Base-by-base conservation (phyloP, 2,329 filamentous ascomycete species). In the Trichophyton equinum region DNA sequence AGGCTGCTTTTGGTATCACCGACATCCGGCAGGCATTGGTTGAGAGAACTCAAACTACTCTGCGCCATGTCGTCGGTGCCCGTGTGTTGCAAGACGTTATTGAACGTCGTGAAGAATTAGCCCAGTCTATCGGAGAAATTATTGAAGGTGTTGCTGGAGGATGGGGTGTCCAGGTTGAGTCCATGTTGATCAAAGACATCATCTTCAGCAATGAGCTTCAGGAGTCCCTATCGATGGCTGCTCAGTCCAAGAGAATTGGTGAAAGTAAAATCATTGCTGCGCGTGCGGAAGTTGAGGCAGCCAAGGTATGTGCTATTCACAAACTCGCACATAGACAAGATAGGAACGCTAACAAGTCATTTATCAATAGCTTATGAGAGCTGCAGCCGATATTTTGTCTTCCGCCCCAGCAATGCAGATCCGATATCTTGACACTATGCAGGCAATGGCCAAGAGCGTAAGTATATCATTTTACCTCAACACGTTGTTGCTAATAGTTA, bases 111-210 rank as follows among this genome's bases (percentile, higher is more conserved):
- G 94, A 99, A 78, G 94, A 99, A 77, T 88, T 99, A 67, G 94
- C 94, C 1, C 86, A 91, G 76, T 94, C 88, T 62, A 97, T 97
- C 64, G 86, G 90, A 64, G 92, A 96, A 76, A 97, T 97, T 68
- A 97, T 99, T 68, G 94, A 97, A 72, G 91, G 96, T 67, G 94
- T 96, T 1, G 92, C 94, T 4, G 79, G 84, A 9, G 90, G 89
- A 63, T 99, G 94, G 94, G 94, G 94, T 76, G 92, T 96, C 6
- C 85, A 89, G 71, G 94, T 97, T 62, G 94, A 97, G 81, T 91
- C 87, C 71, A 99, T 99, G 92, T 85, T 99, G 67, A 92, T 99
- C 82, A 97, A 99, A 79, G 94, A 99, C 75, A 95, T 99, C 72
- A 88, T 97, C 73, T 99, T 99, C 83, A 91, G 85, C 76, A 85